Evolutionary conservation across 106 monocot species (phyloP).

Genomic region (Dendrobium chrysotoxum): DNA sequence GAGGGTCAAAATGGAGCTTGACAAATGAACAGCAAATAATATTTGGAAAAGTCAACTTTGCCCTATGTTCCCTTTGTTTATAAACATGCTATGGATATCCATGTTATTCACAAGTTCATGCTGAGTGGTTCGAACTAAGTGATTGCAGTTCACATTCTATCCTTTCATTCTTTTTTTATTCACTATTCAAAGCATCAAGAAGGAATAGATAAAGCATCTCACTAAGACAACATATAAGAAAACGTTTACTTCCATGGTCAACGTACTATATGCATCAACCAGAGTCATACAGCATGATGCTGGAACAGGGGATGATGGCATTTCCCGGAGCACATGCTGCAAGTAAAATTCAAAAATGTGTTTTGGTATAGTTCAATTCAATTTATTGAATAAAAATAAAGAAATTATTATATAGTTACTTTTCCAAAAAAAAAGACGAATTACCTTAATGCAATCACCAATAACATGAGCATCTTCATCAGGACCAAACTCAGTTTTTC

Average conservation of each 20-base stretch:
- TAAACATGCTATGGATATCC: not conserved
- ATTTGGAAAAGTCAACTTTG: no score
- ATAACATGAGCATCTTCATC: constrained; percentile 97
- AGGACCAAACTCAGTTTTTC: constrained; percentile 73
- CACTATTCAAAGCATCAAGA: not conserved
- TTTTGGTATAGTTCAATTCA: constrained; percentile 8
- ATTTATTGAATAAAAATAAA: not conserved
- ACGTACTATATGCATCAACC: constrained; percentile 85
- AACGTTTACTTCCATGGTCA: not conserved
- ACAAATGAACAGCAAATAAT: no score
- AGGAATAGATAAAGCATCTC: not conserved
- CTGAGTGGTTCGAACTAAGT: not conserved
- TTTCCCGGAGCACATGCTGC: constrained; percentile 88
- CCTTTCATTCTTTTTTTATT: not conserved
- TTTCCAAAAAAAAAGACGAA: not conserved
- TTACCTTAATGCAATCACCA: constrained; percentile 98
- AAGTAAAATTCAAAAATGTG: constrained; percentile 11
- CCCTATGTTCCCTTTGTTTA: not conserved
- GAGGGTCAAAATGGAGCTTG: no score
- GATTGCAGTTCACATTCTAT: not conserved
- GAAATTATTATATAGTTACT: not conserved
- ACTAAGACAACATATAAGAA: not conserved
- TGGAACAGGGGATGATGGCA: constrained; percentile 96
- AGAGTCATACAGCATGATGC: constrained; percentile 84
- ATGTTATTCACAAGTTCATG: not conserved